Evolutionary conservation across 257 asterid genomes (phyloP).

Genomic region (Avicennia marina): DNA sequence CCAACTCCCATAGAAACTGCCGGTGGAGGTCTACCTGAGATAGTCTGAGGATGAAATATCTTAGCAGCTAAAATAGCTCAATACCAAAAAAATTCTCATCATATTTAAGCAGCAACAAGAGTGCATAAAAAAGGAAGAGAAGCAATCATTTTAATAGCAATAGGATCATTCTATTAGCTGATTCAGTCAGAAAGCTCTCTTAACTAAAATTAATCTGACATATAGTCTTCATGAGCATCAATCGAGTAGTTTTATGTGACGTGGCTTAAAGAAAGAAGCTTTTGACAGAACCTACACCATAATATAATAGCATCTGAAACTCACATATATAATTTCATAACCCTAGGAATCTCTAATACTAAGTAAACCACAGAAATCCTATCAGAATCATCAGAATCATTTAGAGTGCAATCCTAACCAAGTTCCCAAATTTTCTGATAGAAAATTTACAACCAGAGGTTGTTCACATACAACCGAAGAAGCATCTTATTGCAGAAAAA

Average conservation of each 20-base stretch:
- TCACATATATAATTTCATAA: not conserved
- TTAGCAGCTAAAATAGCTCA: conserved; percentile 9
- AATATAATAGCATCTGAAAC: not conserved
- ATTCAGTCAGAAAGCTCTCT: not conserved
- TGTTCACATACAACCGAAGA: not conserved
- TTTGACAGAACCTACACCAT: not conserved
- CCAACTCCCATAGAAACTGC: conserved; percentile 98
- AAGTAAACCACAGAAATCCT: not conserved
- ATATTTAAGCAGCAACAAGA: not conserved
- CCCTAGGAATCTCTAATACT: conserved; percentile 4
- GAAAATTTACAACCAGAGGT: not conserved
- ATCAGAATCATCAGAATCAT: not conserved
- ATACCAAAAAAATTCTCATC: conserved; percentile 1
- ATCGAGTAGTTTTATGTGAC: not conserved
- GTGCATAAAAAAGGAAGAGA: not conserved
- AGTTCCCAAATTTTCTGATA: not conserved
- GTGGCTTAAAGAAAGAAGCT: not conserved
- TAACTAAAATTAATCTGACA: not conserved
- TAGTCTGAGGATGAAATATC: conserved; percentile 51
- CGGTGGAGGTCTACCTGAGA: conserved; percentile 98
- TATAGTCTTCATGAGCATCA: not conserved
- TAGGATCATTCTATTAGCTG: not conserved
- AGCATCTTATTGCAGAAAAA: not conserved
- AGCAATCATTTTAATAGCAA: not conserved
- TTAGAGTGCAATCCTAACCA: conserved; percentile 1